Evolutionary conservation across 1,284 basidiomycete genomes (phyloP).

Genomic region (Vanrija sp.): DNA sequence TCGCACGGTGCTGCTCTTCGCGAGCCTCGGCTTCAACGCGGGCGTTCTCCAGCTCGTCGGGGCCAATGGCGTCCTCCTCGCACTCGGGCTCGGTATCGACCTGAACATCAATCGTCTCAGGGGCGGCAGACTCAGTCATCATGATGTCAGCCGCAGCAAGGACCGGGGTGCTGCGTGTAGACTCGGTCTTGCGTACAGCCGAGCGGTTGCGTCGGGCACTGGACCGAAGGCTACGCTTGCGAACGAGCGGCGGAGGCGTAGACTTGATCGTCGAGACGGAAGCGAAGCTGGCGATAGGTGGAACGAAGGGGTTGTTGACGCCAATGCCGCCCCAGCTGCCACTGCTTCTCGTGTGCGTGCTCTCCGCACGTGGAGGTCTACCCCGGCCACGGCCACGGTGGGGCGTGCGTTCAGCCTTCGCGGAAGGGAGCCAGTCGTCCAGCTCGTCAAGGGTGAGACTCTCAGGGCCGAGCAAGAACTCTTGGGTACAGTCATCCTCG

Average conservation of each 20-base stretch:
- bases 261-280: neutral
- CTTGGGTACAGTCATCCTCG: conserved; percentile 13
- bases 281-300: conserved; percentile 11
- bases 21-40: conserved; percentile 35
- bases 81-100: conserved; percentile 5
- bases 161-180: conserved; percentile 6
- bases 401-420: conserved; percentile 23
- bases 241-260: conserved; percentile 11
- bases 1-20: conserved; percentile 33
- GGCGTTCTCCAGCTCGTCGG: conserved; percentile 38
- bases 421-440: conserved; percentile 37
- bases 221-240: conserved; percentile 15
- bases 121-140: conserved; percentile 11
- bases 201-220: conserved; percentile 9
- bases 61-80: conserved; percentile 31
- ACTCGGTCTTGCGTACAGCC: conserved; percentile 10
- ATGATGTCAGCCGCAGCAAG: conserved; percentile 5
- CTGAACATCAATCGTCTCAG: conserved; percentile 10
- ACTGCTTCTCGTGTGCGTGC: conserved; percentile 11
- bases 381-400: conserved; percentile 19
- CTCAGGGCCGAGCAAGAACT: conserved; percentile 39
- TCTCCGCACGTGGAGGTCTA: conserved; percentile 3
- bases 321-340: conserved; percentile 41
- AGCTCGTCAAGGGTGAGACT: conserved; percentile 42
- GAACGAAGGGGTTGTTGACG: conserved; percentile 25